Evolutionary conservation across 2,329 filamentous ascomycete genomes (phyloP).

Genomic region (Ilyonectria sp.): DNA sequence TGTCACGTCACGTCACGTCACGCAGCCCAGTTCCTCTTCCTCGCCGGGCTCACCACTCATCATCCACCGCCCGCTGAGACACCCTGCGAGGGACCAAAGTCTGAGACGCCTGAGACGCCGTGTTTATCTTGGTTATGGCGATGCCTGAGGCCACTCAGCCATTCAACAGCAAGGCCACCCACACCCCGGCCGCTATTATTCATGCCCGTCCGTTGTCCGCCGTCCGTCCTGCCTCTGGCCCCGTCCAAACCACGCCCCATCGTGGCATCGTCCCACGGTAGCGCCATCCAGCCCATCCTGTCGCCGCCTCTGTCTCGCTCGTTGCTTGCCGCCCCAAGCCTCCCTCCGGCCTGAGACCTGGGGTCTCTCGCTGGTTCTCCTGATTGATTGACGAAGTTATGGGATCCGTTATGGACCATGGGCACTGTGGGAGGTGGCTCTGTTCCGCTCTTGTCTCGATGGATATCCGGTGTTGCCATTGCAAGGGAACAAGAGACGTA

Average conservation of each 20-base stretch:
- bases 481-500: too few species aligned
- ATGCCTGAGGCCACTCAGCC: constrained; percentile 6
- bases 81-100: constrained; percentile 13
- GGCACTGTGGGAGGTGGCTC: neutral
- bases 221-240: constrained; percentile 13
- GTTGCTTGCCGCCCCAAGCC: constrained; percentile 12
- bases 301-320: constrained; percentile 14
- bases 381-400: constrained; percentile 1
- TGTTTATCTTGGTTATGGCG: constrained; percentile 27
- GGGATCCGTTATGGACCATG: neutral
- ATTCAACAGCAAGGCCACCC: constrained; percentile 17
- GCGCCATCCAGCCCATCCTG: constrained; percentile 40
- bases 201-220: constrained; percentile 34
- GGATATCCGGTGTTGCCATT: neutral
- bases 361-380: constrained; percentile 21
- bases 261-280: constrained; percentile 46
- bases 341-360: constrained; percentile 17
- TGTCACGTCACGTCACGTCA: constrained; percentile 44
- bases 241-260: constrained; percentile 30
- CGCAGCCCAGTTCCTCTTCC: constrained; percentile 32
- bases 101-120: constrained; percentile 28
- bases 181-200: constrained; percentile 31
- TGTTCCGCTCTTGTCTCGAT: neutral
- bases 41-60: constrained; percentile 19
- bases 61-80: constrained; percentile 23